Percentiles rank a stretch among this genome's conserved stretches.
These are phyloP conservation scores for Sporothrix pseudoabietina DNA, from an alignment of 2,329 filamentous ascomycete species.

Conservation along the genomic window DNA sequence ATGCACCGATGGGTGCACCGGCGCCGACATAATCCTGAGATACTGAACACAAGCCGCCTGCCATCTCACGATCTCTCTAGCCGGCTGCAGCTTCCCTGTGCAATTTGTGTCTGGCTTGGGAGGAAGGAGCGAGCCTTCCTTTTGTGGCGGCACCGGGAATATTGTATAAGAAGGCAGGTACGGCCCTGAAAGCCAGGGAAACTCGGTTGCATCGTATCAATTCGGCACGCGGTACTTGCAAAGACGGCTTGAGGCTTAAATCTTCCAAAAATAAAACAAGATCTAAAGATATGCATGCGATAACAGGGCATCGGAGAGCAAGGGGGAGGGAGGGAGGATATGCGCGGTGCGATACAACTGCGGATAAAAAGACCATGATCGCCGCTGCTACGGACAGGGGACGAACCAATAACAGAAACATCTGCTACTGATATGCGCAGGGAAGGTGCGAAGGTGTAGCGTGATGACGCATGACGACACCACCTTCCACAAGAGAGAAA, in stretches of 20 bases:
- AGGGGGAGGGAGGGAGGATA: not conserved
- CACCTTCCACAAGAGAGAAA: constrained; percentile 15
- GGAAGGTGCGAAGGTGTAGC: constrained; percentile 7
- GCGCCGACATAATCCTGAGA: constrained; percentile 4
- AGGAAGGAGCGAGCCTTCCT: not conserved
- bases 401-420: constrained; percentile 5
- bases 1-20: constrained; percentile 9
- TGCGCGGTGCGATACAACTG: not conserved
- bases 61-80: constrained; percentile 7
- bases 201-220: not conserved
- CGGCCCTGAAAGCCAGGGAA: not conserved
- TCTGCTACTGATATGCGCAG: not conserved
- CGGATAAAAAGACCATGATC: not conserved
- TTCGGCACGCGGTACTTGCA: constrained; percentile 3
- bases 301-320: not conserved
- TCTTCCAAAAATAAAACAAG: not conserved
- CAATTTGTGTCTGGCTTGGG: not conserved
- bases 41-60: not conserved
- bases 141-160: not conserved
- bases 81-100: constrained; percentile 9
- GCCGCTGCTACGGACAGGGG: not conserved
- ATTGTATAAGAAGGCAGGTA: not conserved
- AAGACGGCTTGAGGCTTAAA: not conserved
- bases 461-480: constrained; percentile 18
- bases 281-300: not conserved